These are phyloP conservation scores for Fusarium nurragi DNA, from an alignment of 2,329 filamentous ascomycete species.

Conservation along the genomic window DNA sequence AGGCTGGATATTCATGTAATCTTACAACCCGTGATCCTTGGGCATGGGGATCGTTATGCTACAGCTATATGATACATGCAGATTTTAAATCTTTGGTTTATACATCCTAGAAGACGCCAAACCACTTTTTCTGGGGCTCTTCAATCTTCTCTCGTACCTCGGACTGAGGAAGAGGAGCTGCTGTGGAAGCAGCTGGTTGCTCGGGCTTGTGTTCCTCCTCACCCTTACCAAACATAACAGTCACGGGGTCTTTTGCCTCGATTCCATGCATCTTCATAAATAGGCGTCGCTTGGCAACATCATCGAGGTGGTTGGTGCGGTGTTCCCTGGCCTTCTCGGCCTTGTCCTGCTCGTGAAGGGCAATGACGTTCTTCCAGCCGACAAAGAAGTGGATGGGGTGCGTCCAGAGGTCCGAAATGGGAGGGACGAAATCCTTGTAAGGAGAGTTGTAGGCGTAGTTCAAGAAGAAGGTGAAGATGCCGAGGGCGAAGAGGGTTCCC, in stretches of 20 bases:
- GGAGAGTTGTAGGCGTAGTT: constrained; percentile 84
- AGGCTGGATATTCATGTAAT: constrained; percentile 32
- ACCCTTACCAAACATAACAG: constrained; percentile 54
- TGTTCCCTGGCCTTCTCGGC: constrained; percentile 75
- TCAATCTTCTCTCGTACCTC: constrained; percentile 45
- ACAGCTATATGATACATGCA: constrained; percentile 35
- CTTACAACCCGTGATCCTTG: constrained; percentile 29
- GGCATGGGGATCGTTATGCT: constrained; percentile 23
- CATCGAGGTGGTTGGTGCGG: constrained; percentile 78
- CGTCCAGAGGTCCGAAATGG: constrained; percentile 71
- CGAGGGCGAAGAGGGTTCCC: constrained; percentile 75
- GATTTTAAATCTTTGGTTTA: constrained; percentile 15
- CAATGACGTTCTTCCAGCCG: constrained; percentile 76
- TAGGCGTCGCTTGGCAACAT: constrained; percentile 85
- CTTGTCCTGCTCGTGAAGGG: constrained; percentile 78
- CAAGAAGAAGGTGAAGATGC: constrained; percentile 75
- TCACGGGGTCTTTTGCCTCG: constrained; percentile 68
- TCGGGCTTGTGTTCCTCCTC: constrained; percentile 51
- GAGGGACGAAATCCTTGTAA: constrained; percentile 80
- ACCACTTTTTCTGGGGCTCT: constrained; percentile 74
- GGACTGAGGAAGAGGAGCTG: constrained; percentile 46
- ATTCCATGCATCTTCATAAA: constrained; percentile 89
- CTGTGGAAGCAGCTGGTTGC: constrained; percentile 47
- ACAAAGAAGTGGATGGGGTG: constrained; percentile 75
- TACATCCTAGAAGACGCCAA: constrained; percentile 76